phyloP scores from a whole-genome alignment of 805 yeast species.

The Clavispora vitiphila region DNA sequence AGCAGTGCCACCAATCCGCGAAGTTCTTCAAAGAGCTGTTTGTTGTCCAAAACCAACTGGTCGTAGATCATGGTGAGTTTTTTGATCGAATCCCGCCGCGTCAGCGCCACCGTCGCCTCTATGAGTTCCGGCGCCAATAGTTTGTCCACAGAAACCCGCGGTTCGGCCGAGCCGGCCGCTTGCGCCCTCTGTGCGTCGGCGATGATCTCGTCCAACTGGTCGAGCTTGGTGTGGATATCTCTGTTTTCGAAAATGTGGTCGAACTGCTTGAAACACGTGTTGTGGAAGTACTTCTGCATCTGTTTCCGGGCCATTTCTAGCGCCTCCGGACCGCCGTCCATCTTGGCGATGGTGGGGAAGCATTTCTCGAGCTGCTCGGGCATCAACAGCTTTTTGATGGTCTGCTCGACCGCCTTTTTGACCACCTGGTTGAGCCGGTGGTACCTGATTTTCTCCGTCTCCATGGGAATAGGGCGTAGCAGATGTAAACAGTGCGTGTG shows the following conservation, averaged over 20 bases:
- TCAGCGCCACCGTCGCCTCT: slow-evolving; percentile 22
- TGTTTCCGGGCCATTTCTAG: slow-evolving; percentile 48
- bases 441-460: slow-evolving; percentile 37
- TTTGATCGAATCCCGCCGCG: slow-evolving; percentile 20
- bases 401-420: slow-evolving; percentile 49
- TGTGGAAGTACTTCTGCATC: slow-evolving; percentile 47
- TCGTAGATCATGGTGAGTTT: slow-evolving; percentile 31
- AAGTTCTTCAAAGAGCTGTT: slow-evolving; percentile 22
- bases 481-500: not conserved
- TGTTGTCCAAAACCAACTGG: slow-evolving; percentile 33
- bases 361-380: slow-evolving; percentile 49
- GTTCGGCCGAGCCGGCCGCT: slow-evolving; percentile 10
- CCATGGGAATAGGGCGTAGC: not conserved
- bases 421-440: slow-evolving; percentile 47
- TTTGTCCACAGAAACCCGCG: slow-evolving; percentile 23
- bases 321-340: slow-evolving; percentile 40
- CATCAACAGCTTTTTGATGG: slow-evolving; percentile 43
- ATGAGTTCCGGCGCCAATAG: slow-evolving; percentile 29
- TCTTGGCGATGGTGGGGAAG: slow-evolving; percentile 48
- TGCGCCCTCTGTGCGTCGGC: slow-evolving; percentile 34
- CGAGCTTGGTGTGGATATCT: slow-evolving; percentile 37
- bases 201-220: slow-evolving; percentile 46
- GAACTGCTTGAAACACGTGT: slow-evolving; percentile 48
- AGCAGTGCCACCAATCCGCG: slow-evolving; percentile 17
- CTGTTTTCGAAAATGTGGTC: slow-evolving; percentile 49